These are phyloP conservation scores for Exophiala sideris DNA, from an alignment of 2,329 filamentous ascomycete species.

Conservation along the genomic window DNA sequence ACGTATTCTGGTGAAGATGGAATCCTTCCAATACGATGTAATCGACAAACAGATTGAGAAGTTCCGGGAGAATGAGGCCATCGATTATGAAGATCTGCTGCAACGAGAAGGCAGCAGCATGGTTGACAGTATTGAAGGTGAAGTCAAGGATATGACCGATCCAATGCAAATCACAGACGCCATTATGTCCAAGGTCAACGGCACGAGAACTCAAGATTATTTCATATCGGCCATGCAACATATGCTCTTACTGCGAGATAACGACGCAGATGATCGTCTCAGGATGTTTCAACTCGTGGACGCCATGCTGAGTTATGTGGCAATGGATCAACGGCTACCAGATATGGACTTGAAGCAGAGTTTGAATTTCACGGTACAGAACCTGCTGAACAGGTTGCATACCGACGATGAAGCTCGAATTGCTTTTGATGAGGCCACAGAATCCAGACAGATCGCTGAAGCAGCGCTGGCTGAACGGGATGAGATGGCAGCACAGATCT, in stretches of 20 bases:
- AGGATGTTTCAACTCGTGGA: conserved; percentile 98
- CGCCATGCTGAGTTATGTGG: conserved; percentile 97
- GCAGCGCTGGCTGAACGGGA: conserved; percentile 94
- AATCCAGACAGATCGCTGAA: conserved; percentile 88
- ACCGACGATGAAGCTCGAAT: conserved; percentile 93
- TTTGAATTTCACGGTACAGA: conserved; percentile 95
- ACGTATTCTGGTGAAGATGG: conserved; percentile 93
- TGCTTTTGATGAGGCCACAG: conserved; percentile 84
- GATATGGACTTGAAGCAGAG: conserved; percentile 98
- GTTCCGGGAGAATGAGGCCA: conserved; percentile 89
- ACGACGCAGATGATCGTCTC: conserved; percentile 84
- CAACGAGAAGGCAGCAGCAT: conserved; percentile 88
- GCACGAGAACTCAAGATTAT: conserved; percentile 86
- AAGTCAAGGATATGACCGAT: conserved; percentile 88
- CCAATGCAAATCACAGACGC: conserved; percentile 91
- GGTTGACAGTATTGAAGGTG: conserved; percentile 80
- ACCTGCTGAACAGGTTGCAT: conserved; percentile 88
- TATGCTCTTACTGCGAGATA: conserved; percentile 85
- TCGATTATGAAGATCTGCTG: conserved; percentile 96
- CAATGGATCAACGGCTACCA: conserved; percentile 91
- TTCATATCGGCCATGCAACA: conserved; percentile 95
- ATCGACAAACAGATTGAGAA: conserved; percentile 97
- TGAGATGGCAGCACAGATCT: conserved; percentile 84
- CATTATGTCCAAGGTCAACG: conserved; percentile 78
- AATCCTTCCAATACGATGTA: conserved; percentile 94